These are phyloP conservation scores for Saturnispora gosingensis DNA, from an alignment of 805 yeast genomes.

Conservation along the genomic window DNA sequence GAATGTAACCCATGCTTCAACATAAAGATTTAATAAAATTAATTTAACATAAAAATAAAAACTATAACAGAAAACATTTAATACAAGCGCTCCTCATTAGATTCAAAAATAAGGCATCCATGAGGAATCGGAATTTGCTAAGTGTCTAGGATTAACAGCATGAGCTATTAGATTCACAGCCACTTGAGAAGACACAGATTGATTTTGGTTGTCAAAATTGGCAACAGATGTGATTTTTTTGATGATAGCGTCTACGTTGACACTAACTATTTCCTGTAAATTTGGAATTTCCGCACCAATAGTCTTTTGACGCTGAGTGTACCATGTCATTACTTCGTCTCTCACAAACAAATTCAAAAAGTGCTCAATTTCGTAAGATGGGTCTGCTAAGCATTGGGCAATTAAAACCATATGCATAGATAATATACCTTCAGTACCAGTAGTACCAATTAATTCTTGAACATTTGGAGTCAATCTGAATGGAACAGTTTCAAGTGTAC, in stretches of 20 bases:
- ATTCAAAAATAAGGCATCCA: conserved; percentile 87
- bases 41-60: background rate
- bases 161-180: conserved; percentile 84
- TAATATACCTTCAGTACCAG: conserved; percentile 86
- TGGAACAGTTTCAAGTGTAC: conserved; percentile 88
- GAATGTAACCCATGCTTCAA: background rate
- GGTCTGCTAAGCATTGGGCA: conserved; percentile 82
- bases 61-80: background rate
- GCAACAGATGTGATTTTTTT: conserved; percentile 70
- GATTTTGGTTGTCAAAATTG: conserved; percentile 42
- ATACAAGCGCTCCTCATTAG: background rate
- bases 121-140: conserved; percentile 83
- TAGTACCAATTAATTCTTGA: conserved; percentile 87
- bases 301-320: conserved; percentile 75
- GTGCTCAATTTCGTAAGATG: conserved; percentile 86
- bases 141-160: conserved; percentile 89
- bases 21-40: background rate
- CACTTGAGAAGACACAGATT: conserved; percentile 78
- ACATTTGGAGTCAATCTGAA: conserved; percentile 94
- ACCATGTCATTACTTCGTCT: conserved; percentile 94
- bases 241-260: conserved; percentile 77
- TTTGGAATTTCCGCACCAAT: conserved; percentile 70
- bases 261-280: conserved; percentile 74
- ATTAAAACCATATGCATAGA: conserved; percentile 77
- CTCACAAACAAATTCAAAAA: conserved; percentile 89